Evolutionary conservation across 1,284 basidiomycete genomes (phyloP).

Genomic region (Sporisorium iseilematis-ciliati): DNA sequence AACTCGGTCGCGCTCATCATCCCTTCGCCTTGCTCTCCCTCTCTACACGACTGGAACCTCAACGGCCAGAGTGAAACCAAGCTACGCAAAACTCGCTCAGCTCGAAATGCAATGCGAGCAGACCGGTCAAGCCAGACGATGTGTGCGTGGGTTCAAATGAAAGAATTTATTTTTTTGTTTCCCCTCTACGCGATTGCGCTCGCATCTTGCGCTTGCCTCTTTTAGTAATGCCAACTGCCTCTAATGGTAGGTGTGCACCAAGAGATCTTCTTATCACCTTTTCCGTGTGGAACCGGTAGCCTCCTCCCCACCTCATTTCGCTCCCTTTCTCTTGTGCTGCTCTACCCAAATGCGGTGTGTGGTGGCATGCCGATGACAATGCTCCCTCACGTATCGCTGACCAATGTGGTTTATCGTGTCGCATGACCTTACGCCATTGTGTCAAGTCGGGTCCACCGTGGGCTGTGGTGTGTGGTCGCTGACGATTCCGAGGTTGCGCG

Average conservation of each 20-base stretch:
- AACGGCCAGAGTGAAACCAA: no score
- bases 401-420: neutral
- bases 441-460: neutral
- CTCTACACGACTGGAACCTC: no score
- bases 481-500: neutral
- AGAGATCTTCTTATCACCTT: constrained; percentile 15
- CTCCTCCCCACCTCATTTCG: no score
- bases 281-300: constrained; percentile 11
- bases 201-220: constrained; percentile 33
- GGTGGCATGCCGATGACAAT: no score
- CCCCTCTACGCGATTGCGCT: neutral
- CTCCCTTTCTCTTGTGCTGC: neutral
- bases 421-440: constrained; percentile 3
- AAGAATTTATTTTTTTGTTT: neutral
- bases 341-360: neutral
- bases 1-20: no score
- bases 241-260: constrained; percentile 29
- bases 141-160: neutral
- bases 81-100: no score
- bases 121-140: constrained; percentile 17
- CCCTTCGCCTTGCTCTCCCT: neutral
- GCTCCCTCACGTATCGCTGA: no score
- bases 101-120: neutral
- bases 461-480: neutral
- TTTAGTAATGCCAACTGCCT: constrained; percentile 50